phyloP scores from a whole-genome alignment of 2,329 filamentous ascomycete genomes.

The Hymenoscyphus fructigenus region DNA sequence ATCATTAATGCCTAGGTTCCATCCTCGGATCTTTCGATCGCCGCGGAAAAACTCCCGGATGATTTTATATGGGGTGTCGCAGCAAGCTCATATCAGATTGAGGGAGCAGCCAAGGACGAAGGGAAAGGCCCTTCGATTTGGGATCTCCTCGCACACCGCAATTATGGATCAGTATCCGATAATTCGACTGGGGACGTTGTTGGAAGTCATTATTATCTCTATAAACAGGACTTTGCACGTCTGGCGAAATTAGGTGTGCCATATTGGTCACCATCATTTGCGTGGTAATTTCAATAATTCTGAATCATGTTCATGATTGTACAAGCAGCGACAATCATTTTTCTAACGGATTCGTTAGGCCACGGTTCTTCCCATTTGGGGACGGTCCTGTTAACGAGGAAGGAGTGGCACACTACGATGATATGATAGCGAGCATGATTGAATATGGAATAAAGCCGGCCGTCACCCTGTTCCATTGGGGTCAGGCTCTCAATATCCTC shows the following conservation, averaged over 20 bases:
- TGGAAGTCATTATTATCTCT: slow-evolving; percentile 53
- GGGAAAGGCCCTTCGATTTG: slow-evolving; percentile 45
- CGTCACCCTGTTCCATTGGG: slow-evolving; percentile 48
- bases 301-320: slow-evolving; percentile 33
- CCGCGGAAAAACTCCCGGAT: slow-evolving; percentile 40
- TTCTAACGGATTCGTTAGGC: slow-evolving; percentile 45
- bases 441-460: slow-evolving; percentile 50
- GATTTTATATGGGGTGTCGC: slow-evolving; percentile 49
- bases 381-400: slow-evolving; percentile 51
- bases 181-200: slow-evolving; percentile 49
- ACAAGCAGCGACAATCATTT: slow-evolving; percentile 6
- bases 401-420: slow-evolving; percentile 53
- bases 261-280: slow-evolving; percentile 45
- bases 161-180: slow-evolving; percentile 36
- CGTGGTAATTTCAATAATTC: slow-evolving; percentile 36
- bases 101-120: slow-evolving; percentile 47
- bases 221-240: slow-evolving; percentile 56
- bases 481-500: slow-evolving; percentile 10
- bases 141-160: slow-evolving; percentile 40
- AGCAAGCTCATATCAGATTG: slow-evolving; percentile 46
- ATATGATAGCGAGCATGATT: slow-evolving; percentile 50
- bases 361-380: slow-evolving; percentile 52
- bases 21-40: slow-evolving; percentile 28
- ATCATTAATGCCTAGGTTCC: slow-evolving; percentile 20
- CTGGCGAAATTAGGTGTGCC: slow-evolving; percentile 52